Evolutionary conservation across 805 yeast genomes (phyloP), one percentile per base, ranked within the genome.

Genomic region (Kuraishia hungarica): DNA sequence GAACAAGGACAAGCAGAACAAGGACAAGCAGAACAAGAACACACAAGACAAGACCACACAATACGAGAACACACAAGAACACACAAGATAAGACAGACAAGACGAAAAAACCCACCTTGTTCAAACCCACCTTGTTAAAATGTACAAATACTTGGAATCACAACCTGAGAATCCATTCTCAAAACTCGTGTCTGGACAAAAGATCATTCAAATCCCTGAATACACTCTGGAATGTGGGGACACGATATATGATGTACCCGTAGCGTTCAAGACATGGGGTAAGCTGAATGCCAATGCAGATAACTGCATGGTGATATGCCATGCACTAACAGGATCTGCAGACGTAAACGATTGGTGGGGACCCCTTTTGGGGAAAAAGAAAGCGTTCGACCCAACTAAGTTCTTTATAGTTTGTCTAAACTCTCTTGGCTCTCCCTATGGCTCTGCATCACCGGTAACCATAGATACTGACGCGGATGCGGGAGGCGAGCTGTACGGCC

Each of bases 291-390:
- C 75, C 7, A 72, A 69, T 2, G 83, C 79, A 8, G 84, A 84
- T 61, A 94, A 94, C 66, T 91, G 86, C 57, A 74, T 94, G 76
- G 82, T 94, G n/a, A 88, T 94, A 15, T 88, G 97, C 62, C 99
- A 94, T 73, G 98, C 99, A 0, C 75, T 94, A 55, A 91, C 98
- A 0, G 99, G 99, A 0, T 90, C 97, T 0, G 81, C 97, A 0
- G 98, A 94, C 67, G 97, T 93, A 19, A 79, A 87, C 47, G 99
- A 94, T 64, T 94, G 99, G 99, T 94, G 99, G 99, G 97, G 98
- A 0, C 97, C 98, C 0, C 70, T 94, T 23, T 72, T 94, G 28
- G 99, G 98, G 0, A 80, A 83, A 2, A 87, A 83, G 15, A 80
- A 85, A 56, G 96, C 98, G 0, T 90, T 94, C 69, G 99, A 94